phyloP scores from a whole-genome alignment of 768 basidiomycete species.

The Mycena epipterygia region DNA sequence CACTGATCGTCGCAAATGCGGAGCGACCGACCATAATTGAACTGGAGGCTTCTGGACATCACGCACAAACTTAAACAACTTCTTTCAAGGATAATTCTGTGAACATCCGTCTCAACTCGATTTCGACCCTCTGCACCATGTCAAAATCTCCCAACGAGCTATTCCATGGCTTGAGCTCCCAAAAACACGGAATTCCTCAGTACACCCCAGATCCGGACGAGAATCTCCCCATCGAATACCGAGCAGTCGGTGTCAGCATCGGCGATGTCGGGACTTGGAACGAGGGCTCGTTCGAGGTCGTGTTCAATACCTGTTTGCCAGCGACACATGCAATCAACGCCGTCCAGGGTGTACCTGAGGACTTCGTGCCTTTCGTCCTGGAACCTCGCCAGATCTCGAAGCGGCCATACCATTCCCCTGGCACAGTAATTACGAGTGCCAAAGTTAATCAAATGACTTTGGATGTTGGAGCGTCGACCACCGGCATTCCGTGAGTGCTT shows the following conservation, averaged over 20 bases:
- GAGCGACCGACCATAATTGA: neutral
- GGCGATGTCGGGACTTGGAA: slow-evolving; percentile 20
- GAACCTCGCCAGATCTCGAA: neutral
- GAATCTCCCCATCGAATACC: slow-evolving; percentile 11
- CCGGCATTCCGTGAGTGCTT: neutral
- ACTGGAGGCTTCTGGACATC: too few species aligned
- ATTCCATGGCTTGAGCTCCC: slow-evolving; percentile 3
- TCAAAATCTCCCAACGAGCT: slow-evolving; percentile 13
- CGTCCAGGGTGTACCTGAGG: slow-evolving; percentile 6
- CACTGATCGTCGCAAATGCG: neutral
- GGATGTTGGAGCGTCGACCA: neutral
- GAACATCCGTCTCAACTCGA: neutral
- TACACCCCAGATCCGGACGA: slow-evolving; percentile 27
- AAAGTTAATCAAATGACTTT: neutral
- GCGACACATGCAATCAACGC: slow-evolving; percentile 11
- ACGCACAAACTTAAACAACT: neutral
- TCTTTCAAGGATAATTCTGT: neutral
- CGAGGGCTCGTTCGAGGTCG: slow-evolving; percentile 22
- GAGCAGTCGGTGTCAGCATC: slow-evolving; percentile 8
- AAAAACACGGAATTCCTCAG: slow-evolving; percentile 20
- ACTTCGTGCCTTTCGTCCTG: slow-evolving; percentile 9
- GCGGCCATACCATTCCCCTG: neutral
- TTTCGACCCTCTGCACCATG: neutral
- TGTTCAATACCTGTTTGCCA: slow-evolving; percentile 23
- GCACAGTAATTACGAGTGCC: neutral